Base-by-base conservation (phyloP, 1,284 basidiomycete genomes). In the Grifola frondosa region DNA sequence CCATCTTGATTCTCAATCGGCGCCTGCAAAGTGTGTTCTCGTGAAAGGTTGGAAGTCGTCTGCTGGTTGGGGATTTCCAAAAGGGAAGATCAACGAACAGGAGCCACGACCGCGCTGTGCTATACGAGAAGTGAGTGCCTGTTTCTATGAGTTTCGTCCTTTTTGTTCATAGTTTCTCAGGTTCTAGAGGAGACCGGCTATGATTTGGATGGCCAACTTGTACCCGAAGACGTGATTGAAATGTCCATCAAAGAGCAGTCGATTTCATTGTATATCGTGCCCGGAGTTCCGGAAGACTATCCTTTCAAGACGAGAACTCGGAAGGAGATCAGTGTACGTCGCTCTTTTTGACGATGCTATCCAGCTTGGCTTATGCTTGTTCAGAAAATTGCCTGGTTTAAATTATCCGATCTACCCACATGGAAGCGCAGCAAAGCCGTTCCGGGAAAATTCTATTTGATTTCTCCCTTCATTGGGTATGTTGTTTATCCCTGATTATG, bases 31-130 rank as follows among this genome's bases (percentile, higher is more conserved):
- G 91, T 92, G 88, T 60, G 74, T 98, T 13, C 78, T 98, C 49
- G 94, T 99, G 38, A 96, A 97, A 65, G 97, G 97, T 5, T 99
- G 92, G 92, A 97, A 97, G 67, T 84, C 91, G 17, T 91, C 87
- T 19, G 89, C 96, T 5, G 91, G 93, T 5, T 99, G 97, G 97
- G 91, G 92, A 21, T 99, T 99, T 66, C 97, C 97, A 2, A 93
- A 97, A 64, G 97, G 97, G 39, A 99, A 99, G 71, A 99, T 99
- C 66, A 99, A 99, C 59, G 87, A 96, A 64, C 80, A 88, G 49
- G 94, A 98, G 67, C 81, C 85, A 30, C 78, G 87, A 53, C 75
- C 82, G 52, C 78, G 78, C 54, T 97, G 95, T 67, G 95, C 95
- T 6, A 77, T 91, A 46, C 81, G 95, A 61, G 95, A 98, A 74